These are phyloP conservation scores for Arachnopeziza araneosa DNA, from an alignment of 2,329 filamentous ascomycete genomes.

Conservation along the genomic window DNA sequence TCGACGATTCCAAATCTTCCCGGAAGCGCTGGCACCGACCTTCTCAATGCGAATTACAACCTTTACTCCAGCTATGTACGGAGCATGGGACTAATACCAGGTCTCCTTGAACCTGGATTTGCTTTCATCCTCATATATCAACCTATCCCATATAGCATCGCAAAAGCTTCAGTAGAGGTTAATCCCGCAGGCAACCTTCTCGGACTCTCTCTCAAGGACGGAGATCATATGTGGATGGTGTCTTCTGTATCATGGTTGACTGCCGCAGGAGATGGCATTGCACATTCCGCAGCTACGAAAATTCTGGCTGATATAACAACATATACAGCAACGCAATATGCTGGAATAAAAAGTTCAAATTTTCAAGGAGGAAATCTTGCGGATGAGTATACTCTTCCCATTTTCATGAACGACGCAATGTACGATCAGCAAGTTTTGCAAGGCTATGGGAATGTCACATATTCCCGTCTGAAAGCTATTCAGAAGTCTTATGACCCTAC, in stretches of 20 bases:
- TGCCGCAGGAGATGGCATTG: constrained; percentile 16
- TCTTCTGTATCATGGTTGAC: constrained; percentile 29
- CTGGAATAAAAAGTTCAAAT: constrained; percentile 18
- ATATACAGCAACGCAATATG: constrained; percentile 11
- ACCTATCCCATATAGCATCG: constrained; percentile 27
- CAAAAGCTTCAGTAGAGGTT: constrained; percentile 15
- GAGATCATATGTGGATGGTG: constrained; percentile 30
- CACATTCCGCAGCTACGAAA: constrained; percentile 10
- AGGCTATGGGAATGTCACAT: constrained; percentile 25
- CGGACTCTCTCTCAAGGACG: constrained; percentile 20
- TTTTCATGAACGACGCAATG: constrained; percentile 35
- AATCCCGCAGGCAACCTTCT: constrained; percentile 24
- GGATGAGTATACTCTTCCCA: constrained; percentile 23
- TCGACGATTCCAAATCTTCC: constrained; percentile 19
- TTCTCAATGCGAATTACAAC: constrained; percentile 32
- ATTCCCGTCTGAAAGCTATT: constrained; percentile 29
- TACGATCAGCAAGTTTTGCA: constrained; percentile 24
- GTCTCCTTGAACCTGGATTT: constrained; percentile 21
- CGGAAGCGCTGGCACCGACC: constrained; percentile 21
- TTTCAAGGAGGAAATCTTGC: constrained; percentile 13
- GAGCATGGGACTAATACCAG: constrained; percentile 14
- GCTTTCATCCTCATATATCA: constrained; percentile 31
- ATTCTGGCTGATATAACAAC: constrained; percentile 12
- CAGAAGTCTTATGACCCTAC: constrained; percentile 30
- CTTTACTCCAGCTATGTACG: constrained; percentile 26